A percentile compares a stretch with the other conserved stretches of the same genome.
Evolutionary conservation across 495 filamentous ascomycete species (phyloP).

Genomic region (Daldinia decipiens): DNA sequence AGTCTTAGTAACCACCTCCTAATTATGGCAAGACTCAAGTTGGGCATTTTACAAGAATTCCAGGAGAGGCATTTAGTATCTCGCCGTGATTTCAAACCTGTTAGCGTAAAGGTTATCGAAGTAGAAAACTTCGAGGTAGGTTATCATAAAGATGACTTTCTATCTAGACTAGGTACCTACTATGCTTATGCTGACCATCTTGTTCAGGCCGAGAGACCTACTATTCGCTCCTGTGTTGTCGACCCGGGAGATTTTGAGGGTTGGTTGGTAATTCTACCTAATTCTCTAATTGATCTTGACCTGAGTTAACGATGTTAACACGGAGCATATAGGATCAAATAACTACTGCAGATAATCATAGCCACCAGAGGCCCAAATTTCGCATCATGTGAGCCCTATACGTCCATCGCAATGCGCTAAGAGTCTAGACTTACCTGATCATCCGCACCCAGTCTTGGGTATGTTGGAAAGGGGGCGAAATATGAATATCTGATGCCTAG

Average conservation of each 20-base stretch:
- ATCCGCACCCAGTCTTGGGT: slow-evolving; percentile 2
- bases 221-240: neutral
- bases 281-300: neutral
- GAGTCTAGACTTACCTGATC: neutral
- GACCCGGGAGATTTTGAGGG: slow-evolving; percentile 1
- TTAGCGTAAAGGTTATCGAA: slow-evolving; percentile 7
- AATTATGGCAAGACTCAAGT: neutral
- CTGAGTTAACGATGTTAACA: neutral
- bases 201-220: neutral
- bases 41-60: slow-evolving; percentile 7
- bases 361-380: neutral
- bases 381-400: slow-evolving; percentile 13
- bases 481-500: slow-evolving; percentile 17
- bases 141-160: neutral
- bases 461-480: slow-evolving; percentile 6
- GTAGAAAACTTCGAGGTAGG: slow-evolving; percentile 5
- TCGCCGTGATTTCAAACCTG: neutral
- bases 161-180: neutral
- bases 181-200: neutral
- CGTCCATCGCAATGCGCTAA: neutral
- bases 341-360: neutral
- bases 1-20: neutral
- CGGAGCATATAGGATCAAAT: neutral
- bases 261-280: slow-evolving; percentile 6
- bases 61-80: slow-evolving; percentile 9